Conservation (phyloP, 2,329 filamentous ascomycete species). For the Fusarium haematococcum region DNA sequence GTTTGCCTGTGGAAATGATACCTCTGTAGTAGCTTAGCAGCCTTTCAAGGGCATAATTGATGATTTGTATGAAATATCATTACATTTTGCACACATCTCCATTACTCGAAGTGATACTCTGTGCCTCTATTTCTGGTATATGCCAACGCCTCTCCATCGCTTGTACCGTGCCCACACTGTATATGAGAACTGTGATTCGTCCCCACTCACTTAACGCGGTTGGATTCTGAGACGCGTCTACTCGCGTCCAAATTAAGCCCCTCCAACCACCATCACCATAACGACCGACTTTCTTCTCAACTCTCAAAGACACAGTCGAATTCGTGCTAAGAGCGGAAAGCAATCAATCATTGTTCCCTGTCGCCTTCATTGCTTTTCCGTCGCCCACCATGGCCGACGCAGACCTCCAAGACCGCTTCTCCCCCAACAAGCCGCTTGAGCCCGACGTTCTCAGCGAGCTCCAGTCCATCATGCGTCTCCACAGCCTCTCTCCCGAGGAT, state of each 20-base stretch:
- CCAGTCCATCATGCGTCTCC: constrained; percentile 85
- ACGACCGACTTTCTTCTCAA: constrained; percentile 11
- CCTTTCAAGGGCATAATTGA: constrained; percentile 8
- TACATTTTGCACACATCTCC: background rate
- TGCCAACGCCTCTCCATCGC: background rate
- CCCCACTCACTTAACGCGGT: constrained; percentile 38
- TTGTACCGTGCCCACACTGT: constrained; percentile 4
- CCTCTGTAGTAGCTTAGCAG: constrained; percentile 13
- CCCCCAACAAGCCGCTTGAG: constrained; percentile 66
- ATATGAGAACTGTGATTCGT: background rate
- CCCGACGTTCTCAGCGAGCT: constrained; percentile 85
- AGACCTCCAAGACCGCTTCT: constrained; percentile 52
- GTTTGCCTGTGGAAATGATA: constrained; percentile 31
- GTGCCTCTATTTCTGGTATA: background rate
- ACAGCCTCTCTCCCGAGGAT: constrained; percentile 84
- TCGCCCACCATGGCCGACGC: constrained; percentile 51
- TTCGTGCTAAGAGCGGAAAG: background rate
- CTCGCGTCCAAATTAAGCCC: constrained; percentile 32
- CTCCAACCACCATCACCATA: constrained; percentile 31
- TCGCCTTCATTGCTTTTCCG: background rate
- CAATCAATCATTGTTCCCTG: background rate
- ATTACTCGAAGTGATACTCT: background rate
- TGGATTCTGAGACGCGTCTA: constrained; percentile 34
- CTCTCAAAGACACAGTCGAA: background rate
- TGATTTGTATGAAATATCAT: background rate